Percentiles rank a stretch among this genome's conserved stretches.
phyloP scores from a whole-genome alignment of 345 rosid genomes.

The Murraya paniculata region DNA sequence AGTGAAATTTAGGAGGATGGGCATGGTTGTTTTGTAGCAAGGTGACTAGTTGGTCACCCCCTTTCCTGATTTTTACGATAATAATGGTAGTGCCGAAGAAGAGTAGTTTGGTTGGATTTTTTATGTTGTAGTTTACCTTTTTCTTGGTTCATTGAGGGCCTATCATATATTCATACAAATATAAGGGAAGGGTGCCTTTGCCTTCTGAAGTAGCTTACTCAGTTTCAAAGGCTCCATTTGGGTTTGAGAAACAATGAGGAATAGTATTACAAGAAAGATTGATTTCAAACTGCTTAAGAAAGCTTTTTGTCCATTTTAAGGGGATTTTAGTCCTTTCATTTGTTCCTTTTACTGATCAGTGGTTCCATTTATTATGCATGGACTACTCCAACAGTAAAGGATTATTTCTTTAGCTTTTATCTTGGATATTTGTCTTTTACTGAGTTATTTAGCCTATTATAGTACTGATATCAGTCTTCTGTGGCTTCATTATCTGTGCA shows the following conservation, averaged over 20 bases:
- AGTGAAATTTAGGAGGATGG: background rate
- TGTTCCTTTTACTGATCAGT: background rate
- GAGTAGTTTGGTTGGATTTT: background rate
- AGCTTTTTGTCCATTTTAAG: background rate
- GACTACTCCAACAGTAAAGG: background rate
- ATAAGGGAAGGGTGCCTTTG: background rate
- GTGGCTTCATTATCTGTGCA: conserved; percentile 5
- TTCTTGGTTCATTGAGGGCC: background rate
- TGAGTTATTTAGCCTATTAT: background rate
- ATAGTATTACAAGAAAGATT: background rate
- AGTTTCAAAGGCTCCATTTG: background rate
- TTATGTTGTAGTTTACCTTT: background rate
- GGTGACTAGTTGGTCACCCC: background rate
- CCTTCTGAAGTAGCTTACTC: background rate
- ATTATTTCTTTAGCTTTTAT: too few relatives aligned
- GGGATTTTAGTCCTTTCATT: background rate
- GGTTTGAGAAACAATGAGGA: background rate
- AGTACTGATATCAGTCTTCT: conserved; percentile 5
- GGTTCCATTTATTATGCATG: background rate
- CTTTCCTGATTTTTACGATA: background rate
- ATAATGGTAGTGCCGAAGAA: background rate
- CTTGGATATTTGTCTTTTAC: background rate
- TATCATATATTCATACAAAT: background rate
- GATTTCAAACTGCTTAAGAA: background rate
- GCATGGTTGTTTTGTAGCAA: background rate